phyloP scores from a whole-genome alignment of 192 early-diverging fungal genomes.

The Chytriomyces confervae region DNA sequence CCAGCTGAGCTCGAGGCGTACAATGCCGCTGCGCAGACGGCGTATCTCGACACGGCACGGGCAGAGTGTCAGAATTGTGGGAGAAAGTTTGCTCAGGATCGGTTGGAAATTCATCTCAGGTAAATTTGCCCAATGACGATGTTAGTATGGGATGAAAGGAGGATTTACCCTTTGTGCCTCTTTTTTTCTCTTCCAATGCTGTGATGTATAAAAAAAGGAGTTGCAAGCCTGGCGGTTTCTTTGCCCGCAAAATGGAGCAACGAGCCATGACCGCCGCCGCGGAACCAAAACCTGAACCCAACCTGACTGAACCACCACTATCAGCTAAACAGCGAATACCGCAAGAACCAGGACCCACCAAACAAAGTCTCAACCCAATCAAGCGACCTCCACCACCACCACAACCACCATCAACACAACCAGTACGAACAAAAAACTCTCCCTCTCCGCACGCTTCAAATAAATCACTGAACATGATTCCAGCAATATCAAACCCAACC shows the following conservation, averaged over 20 bases:
- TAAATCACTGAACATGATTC: not conserved
- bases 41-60: conserved; percentile 5
- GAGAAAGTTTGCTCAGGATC: conserved; percentile 26
- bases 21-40: conserved; percentile 20
- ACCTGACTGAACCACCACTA: not conserved
- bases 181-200: too few relatives aligned
- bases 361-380: not conserved
- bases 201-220: conserved; percentile 4
- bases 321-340: not conserved
- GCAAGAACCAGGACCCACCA: not conserved
- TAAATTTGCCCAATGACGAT: not conserved
- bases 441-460: not conserved
- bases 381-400: not conserved
- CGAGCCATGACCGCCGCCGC: not conserved
- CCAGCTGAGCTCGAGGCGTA: conserved; percentile 12
- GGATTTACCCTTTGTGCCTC: not conserved
- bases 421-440: not conserved
- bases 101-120: conserved; percentile 29
- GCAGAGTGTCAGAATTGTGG: conserved; percentile 24
- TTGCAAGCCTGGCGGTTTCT: conserved; percentile 31
- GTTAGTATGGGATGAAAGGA: not conserved
- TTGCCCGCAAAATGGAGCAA: conserved; percentile 18
- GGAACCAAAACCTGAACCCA: not conserved
- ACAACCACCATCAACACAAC: too few relatives aligned
- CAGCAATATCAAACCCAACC: not conserved